Evolutionary conservation across 441 rosid species (phyloP), one percentile per base, ranked within the genome.

Genomic region (Aleurites moluccanus): DNA sequence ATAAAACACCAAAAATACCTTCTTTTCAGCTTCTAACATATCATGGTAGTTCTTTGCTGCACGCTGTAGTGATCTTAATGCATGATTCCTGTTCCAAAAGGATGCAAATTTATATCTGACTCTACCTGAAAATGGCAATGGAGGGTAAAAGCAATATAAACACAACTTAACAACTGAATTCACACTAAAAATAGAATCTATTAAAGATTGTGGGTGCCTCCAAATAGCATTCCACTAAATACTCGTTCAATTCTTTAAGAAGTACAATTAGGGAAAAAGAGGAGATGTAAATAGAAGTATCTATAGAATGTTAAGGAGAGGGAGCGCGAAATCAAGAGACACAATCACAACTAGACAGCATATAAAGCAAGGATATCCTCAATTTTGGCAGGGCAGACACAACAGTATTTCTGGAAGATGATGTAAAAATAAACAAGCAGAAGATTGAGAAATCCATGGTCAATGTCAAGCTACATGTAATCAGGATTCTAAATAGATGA

Each of bases 91-190:
- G 87, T 96, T 96, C 99, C 99, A 93, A 86, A 96, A 96, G 50
- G 99, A 96, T 65, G 98, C 99, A 88, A 96, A 96, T 84, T 93
- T 96, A 87, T 96, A 96, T 85, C 99, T 90, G 89, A 93, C 98
- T 87, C 99, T 88, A 85, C 98, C 99, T 96, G 99, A 67, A 86
- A 83, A 77, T 33, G 61, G 56, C 33, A 55, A 74, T 64, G 72
- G 78, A 81, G 78, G 64, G 82, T 49, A 69, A 73, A 70, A 74
- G 70, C 73, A 71, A 74, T 78, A 78, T 79, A 75, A 73, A 77
- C 50, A 75, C 67, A 76, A 67, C 68, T 69, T 47, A 55, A 72
- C 21, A 77, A 64, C 44, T 60, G 30, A 61, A 72, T 44, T 75
- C 74, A 66, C 69, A 72, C 38, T 70, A 27, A 59, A 52, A 77